These are phyloP conservation scores for Kazachstania africana DNA, from an alignment of 805 yeast species.

Conservation along the genomic window DNA sequence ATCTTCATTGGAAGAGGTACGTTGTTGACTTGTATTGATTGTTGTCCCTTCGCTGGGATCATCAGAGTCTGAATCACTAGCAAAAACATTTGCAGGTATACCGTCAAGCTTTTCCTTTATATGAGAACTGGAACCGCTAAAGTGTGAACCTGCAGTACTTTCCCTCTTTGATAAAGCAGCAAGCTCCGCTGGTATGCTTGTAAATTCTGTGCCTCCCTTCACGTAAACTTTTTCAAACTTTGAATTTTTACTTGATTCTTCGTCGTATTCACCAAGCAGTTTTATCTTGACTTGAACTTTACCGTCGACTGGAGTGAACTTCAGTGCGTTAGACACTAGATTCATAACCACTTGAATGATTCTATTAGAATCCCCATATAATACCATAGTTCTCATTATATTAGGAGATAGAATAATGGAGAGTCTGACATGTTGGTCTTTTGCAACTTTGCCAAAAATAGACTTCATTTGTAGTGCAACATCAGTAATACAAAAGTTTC, in stretches of 20 bases:
- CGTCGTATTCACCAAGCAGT: constrained; percentile 64
- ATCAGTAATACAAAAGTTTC: constrained; percentile 69
- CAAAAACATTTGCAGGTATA: background rate
- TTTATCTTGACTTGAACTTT: constrained; percentile 53
- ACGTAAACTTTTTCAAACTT: constrained; percentile 38
- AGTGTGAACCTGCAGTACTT: constrained; percentile 8
- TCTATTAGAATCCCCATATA: constrained; percentile 82
- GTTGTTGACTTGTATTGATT: background rate
- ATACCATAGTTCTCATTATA: constrained; percentile 44
- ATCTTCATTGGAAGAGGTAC: background rate
- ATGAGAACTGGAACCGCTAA: background rate
- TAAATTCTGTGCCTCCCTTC: constrained; percentile 17
- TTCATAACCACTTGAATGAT: constrained; percentile 89
- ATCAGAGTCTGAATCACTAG: background rate
- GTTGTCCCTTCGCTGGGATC: background rate
- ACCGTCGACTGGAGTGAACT: constrained; percentile 88
- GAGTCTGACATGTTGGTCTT: constrained; percentile 63
- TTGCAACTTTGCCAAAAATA: constrained; percentile 71
- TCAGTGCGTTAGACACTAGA: constrained; percentile 77
- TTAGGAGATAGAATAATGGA: constrained; percentile 54
- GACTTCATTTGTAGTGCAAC: constrained; percentile 76
- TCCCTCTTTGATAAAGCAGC: constrained; percentile 1
- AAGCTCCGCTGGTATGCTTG: background rate
- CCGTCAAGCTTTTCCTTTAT: background rate
- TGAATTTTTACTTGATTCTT: constrained; percentile 30